Evolutionary conservation across 495 filamentous ascomycete species (phyloP), one percentile per base, ranked within the genome.

Genomic region (Aspergillus asperescens): DNA sequence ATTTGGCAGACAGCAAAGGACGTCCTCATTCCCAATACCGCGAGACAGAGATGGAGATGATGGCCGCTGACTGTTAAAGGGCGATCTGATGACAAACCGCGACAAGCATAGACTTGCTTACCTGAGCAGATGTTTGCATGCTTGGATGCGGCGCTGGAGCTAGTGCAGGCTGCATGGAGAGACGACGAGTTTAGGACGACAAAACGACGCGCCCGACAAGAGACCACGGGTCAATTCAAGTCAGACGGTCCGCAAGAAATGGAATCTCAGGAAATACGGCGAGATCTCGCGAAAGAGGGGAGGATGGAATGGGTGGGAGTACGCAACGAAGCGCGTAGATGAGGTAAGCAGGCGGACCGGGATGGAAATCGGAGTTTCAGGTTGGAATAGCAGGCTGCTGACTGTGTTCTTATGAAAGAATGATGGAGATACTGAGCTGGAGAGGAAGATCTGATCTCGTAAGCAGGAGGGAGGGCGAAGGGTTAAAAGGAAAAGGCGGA

Each of bases 91-190:
- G 70, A 73, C 71, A 73, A 74, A 71, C 66, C 58, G 58, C 59
- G 58, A 66, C 57, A 53, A 52, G 53, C 56, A 63, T 58, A 52
- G 52, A 59, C 49, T 55, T 66, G 71, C 78, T 75, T 79, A 81
- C 78, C 71, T 78, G 77, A 72, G 71, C 72, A 67, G 72, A 63
- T 58, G 69, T 66, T 65, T 79, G 77, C 75, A 78, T 77, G 62
- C 65, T 73, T 64, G 75, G 76, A 70, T 79, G 77, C 63, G 77
- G 78, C 60, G 77, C 77, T 71, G 77, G 77, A 46, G 77, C 77
- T 64, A 81, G 65, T 62, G 73, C 69, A 54, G 77, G 76, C 65
- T 81, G 78, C 78, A 81, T 81, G 41, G 63, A 70, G 57, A 55
- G 52, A 38, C 23, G 50, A 48, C 50, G 39, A 27, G 25, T 25